Conservation (phyloP, 2,329 filamentous ascomycete genomes). For the Fusarium continuum region DNA sequence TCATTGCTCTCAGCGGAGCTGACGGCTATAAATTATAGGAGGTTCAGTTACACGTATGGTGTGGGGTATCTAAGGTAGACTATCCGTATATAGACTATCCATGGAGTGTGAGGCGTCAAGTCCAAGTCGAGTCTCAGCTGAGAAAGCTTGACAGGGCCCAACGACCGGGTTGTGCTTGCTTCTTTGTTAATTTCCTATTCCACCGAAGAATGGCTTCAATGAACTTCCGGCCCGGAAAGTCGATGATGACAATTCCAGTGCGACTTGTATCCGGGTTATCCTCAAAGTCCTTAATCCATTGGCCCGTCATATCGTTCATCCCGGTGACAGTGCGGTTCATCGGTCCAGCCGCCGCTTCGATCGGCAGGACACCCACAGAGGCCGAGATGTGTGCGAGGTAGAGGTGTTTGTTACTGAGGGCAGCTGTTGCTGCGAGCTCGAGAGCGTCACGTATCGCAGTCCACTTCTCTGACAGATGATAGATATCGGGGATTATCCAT, state of each 20-base stretch:
- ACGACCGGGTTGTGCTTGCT: background rate
- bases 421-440: slow-evolving; percentile 47
- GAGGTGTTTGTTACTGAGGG: slow-evolving; percentile 49
- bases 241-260: slow-evolving; percentile 58
- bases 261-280: slow-evolving; percentile 42
- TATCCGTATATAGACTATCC: no score
- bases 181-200: slow-evolving; percentile 48
- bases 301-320: slow-evolving; percentile 60
- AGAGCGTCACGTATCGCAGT: slow-evolving; percentile 54
- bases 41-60: slow-evolving; percentile 8
- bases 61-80: slow-evolving; percentile 13
- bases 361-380: slow-evolving; percentile 58
- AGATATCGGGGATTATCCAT: slow-evolving; percentile 56
- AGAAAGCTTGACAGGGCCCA: slow-evolving; percentile 15
- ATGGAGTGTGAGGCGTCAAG: background rate
- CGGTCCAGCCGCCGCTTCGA: slow-evolving; percentile 60
- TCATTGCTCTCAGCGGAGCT: slow-evolving; percentile 11
- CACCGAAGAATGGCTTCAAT: slow-evolving; percentile 55
- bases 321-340: slow-evolving; percentile 53
- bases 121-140: slow-evolving; percentile 3
- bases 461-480: slow-evolving; percentile 59
- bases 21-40: slow-evolving; percentile 26
- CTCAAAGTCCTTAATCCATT: slow-evolving; percentile 51
- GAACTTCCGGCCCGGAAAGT: slow-evolving; percentile 57
- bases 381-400: slow-evolving; percentile 60